These are phyloP conservation scores for Penicillium paradoxum DNA, from an alignment of 495 filamentous ascomycete genomes.

Conservation along the genomic window DNA sequence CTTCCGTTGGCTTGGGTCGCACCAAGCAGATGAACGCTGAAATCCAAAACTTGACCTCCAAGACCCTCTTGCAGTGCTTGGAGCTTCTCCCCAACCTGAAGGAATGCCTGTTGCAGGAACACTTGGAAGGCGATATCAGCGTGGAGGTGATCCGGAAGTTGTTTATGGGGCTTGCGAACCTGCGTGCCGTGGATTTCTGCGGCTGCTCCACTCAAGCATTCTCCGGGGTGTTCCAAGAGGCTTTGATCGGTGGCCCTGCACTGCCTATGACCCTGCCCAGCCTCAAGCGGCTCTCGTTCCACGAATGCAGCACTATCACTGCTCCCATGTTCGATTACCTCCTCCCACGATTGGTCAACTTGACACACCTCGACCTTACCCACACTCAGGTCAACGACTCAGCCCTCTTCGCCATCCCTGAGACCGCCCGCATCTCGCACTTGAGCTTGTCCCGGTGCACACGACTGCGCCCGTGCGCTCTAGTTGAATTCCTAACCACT, in stretches of 20 bases:
- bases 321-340: slow-evolving; percentile 64
- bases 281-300: slow-evolving; percentile 67
- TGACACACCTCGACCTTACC: slow-evolving; percentile 78
- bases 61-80: slow-evolving; percentile 70
- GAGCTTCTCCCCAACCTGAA: slow-evolving; percentile 70
- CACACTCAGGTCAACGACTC: slow-evolving; percentile 73
- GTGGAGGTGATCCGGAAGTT: slow-evolving; percentile 65
- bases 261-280: slow-evolving; percentile 48
- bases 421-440: slow-evolving; percentile 69
- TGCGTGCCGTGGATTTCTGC: slow-evolving; percentile 74
- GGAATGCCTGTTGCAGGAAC: slow-evolving; percentile 80
- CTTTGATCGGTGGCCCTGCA: slow-evolving; percentile 35
- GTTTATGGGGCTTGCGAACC: slow-evolving; percentile 59
- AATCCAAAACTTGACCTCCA: slow-evolving; percentile 75
- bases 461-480: slow-evolving; percentile 56
- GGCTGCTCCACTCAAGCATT: slow-evolving; percentile 70
- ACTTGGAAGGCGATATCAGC: slow-evolving; percentile 74
- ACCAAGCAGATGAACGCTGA: slow-evolving; percentile 75
- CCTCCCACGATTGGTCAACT: slow-evolving; percentile 60
- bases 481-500: slow-evolving; percentile 67
- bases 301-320: slow-evolving; percentile 75
- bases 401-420: slow-evolving; percentile 66
- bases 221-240: slow-evolving; percentile 53
- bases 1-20: slow-evolving; percentile 72
- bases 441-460: slow-evolving; percentile 76